phyloP scores from a whole-genome alignment of 2,329 filamentous ascomycete genomes.

The Epichloe gansuensis region DNA sequence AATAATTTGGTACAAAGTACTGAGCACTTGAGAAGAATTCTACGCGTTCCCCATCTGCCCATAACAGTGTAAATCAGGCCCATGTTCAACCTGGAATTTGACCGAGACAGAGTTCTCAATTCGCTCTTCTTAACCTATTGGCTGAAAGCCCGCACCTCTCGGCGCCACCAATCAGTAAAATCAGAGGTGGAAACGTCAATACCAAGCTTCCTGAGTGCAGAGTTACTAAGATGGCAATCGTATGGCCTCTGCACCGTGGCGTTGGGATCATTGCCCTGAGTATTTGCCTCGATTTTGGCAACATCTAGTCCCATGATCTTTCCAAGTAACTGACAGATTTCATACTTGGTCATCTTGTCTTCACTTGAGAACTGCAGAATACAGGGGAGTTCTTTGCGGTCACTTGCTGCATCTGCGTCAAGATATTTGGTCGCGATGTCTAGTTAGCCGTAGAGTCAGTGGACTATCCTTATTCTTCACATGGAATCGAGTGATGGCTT shows the following conservation, averaged over 20 bases:
- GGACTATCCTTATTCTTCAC: neutral
- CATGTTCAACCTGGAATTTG: neutral
- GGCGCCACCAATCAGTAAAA: constrained; percentile 71
- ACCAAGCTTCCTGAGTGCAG: constrained; percentile 55
- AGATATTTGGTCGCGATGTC: constrained; percentile 63
- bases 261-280: constrained; percentile 58
- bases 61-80: neutral
- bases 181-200: constrained; percentile 63
- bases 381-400: constrained; percentile 44
- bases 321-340: constrained; percentile 67
- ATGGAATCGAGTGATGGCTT: neutral
- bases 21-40: neutral
- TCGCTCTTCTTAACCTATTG: constrained; percentile 24
- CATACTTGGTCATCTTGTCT: constrained; percentile 77
- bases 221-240: constrained; percentile 77
- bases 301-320: constrained; percentile 66
- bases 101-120: too few relatives aligned
- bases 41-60: neutral
- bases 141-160: constrained; percentile 46
- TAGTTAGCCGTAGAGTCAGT: constrained; percentile 14
- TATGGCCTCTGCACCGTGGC: constrained; percentile 67
- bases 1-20: too few relatives aligned
- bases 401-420: constrained; percentile 27
- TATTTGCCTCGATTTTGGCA: constrained; percentile 54
- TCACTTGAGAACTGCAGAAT: constrained; percentile 81